Percentiles rank a stretch among this genome's conserved stretches.
phyloP scores from a whole-genome alignment of 1,139 yeast genomes.

The Pichia sp. region DNA sequence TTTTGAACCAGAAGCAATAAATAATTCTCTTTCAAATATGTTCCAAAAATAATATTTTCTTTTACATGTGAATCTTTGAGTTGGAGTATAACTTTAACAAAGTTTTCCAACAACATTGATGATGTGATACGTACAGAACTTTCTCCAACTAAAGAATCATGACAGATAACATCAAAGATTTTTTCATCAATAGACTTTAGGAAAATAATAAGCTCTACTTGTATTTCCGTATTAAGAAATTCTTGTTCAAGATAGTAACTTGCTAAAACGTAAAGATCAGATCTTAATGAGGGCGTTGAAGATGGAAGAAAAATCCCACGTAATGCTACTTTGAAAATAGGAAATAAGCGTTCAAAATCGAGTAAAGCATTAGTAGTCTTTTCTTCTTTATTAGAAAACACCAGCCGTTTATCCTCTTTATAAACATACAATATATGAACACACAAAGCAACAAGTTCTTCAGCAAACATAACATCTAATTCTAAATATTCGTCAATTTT shows the following conservation, averaged over 20 bases:
- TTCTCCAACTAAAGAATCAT: conserved; percentile 76
- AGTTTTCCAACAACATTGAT: conserved; percentile 61
- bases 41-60: conserved; percentile 53
- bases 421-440: conserved; percentile 65
- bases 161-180: conserved; percentile 58
- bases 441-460: conserved; percentile 68
- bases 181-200: conserved; percentile 56
- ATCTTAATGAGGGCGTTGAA: conserved; percentile 61
- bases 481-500: conserved; percentile 70
- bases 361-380: conserved; percentile 24
- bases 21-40: conserved; percentile 59
- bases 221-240: conserved; percentile 35
- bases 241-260: conserved; percentile 59
- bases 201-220: conserved; percentile 44
- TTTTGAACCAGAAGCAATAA: conserved; percentile 60
- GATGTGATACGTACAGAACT: conserved; percentile 76
- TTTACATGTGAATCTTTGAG: conserved; percentile 27
- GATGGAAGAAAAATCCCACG: conserved; percentile 66
- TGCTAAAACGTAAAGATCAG: conserved; percentile 71
- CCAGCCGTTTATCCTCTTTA: conserved; percentile 36
- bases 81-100: conserved; percentile 53
- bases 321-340: conserved; percentile 67
- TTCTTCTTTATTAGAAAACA: conserved; percentile 26
- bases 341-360: conserved; percentile 45
- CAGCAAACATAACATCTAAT: conserved; percentile 59